Conservation (phyloP, 2,329 filamentous ascomycete genomes). For the Blumeria hordei region DNA sequence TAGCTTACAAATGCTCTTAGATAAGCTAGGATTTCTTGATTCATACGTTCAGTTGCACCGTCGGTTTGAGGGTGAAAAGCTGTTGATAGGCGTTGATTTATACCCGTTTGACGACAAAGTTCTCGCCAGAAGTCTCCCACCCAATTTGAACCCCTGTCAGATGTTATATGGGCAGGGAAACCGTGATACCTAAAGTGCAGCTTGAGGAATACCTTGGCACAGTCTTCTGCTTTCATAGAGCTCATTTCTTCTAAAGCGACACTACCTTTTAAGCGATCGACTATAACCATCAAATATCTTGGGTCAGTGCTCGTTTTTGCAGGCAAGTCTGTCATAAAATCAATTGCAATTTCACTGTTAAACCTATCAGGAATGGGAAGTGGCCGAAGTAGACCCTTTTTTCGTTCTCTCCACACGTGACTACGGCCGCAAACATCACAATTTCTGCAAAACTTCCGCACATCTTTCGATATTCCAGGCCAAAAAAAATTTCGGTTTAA, state of each 20-base stretch:
- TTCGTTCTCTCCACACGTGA: background rate
- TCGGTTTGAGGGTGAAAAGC: no score
- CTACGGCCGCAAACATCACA: background rate
- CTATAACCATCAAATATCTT: background rate
- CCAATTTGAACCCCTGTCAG: no score
- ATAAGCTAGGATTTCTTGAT: no score
- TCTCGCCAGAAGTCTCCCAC: no score
- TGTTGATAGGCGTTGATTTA: no score
- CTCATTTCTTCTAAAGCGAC: background rate
- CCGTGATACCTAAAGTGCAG: no score
- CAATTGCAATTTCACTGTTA: background rate
- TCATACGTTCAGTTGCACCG: no score
- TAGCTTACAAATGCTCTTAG: no score
- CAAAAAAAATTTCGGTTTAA: background rate
- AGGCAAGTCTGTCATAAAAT: constrained; percentile 1
- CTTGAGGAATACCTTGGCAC: no score
- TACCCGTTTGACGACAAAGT: no score
- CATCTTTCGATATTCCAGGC: background rate
- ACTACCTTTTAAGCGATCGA: background rate
- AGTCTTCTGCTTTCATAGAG: no score
- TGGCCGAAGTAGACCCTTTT: background rate
- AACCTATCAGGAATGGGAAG: background rate
- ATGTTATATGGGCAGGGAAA: no score
- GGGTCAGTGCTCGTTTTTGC: background rate
- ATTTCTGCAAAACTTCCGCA: background rate